Percentiles rank a stretch among this genome's conserved stretches.
These are phyloP conservation scores for Aethionema arabicum DNA, from an alignment of 345 rosid species.

Conservation along the genomic window DNA sequence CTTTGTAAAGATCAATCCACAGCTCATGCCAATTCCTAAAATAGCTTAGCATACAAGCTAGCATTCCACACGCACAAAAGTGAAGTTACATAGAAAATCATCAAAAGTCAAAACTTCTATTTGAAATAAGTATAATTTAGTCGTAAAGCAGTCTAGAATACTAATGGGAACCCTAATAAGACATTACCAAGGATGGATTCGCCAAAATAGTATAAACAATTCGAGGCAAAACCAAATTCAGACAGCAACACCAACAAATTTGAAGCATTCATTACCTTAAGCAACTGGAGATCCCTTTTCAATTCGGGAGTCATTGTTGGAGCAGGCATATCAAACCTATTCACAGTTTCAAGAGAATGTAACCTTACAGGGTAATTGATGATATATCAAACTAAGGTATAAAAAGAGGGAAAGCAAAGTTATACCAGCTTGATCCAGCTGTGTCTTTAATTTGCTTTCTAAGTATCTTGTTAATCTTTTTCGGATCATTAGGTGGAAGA, in stretches of 20 bases:
- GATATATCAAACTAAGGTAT: background rate
- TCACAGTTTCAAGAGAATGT: constrained; percentile 7
- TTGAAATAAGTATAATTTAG: too few relatives aligned
- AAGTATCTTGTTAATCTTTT: constrained; percentile 60
- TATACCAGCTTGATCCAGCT: constrained; percentile 69
- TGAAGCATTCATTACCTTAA: constrained; percentile 53
- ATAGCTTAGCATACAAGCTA: background rate
- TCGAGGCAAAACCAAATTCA: constrained; percentile 6
- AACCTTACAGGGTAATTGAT: background rate
- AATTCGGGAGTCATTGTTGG: constrained; percentile 78
- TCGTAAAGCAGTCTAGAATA: too few relatives aligned
- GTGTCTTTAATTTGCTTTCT: constrained; percentile 74
- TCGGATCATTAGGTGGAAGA: constrained; percentile 73
- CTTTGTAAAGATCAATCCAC: background rate
- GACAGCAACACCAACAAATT: background rate
- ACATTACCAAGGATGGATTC: background rate
- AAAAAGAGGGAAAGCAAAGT: background rate
- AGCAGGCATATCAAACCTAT: constrained; percentile 96
- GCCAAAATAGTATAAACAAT: background rate
- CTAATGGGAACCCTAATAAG: too few relatives aligned
- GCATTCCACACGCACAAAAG: too few relatives aligned
- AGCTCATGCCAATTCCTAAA: background rate
- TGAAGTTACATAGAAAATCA: background rate
- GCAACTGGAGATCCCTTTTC: constrained; percentile 83
- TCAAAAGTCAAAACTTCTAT: background rate